Evolutionary conservation across 1,139 yeast species (phyloP).

Genomic region (Suhomyces maxii): DNA sequence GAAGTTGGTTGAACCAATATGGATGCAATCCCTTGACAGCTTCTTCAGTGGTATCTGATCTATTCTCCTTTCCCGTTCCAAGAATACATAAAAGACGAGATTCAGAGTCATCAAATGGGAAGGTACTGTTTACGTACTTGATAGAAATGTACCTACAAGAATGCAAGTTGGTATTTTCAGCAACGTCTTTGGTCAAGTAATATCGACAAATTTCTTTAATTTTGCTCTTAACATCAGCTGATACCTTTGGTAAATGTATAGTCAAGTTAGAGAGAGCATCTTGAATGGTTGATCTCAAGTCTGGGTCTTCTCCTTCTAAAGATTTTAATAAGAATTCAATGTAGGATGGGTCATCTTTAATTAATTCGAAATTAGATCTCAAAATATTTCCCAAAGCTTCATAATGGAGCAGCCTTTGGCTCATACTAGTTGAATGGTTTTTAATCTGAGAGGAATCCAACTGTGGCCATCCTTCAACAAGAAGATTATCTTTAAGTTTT

Average conservation of each 20-base stretch:
- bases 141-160: constrained; percentile 62
- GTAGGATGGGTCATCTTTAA: constrained; percentile 48
- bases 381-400: constrained; percentile 75
- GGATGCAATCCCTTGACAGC: constrained; percentile 84
- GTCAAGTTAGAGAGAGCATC: constrained; percentile 67
- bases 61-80: constrained; percentile 58
- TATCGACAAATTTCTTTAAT: constrained; percentile 47
- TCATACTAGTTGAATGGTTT: constrained; percentile 30
- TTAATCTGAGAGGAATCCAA: constrained; percentile 33
- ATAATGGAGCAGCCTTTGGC: constrained; percentile 64
- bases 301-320: constrained; percentile 63
- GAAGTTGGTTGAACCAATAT: constrained; percentile 55
- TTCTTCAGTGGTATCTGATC: constrained; percentile 78
- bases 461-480: constrained; percentile 62
- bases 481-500: constrained; percentile 51
- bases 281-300: constrained; percentile 67
- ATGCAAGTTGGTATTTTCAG: constrained; percentile 24
- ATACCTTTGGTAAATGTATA: constrained; percentile 45
- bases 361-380: constrained; percentile 47
- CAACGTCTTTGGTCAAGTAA: constrained; percentile 29
- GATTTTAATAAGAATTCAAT: constrained; percentile 72
- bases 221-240: constrained; percentile 35
- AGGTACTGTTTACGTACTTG: constrained; percentile 64
- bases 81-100: constrained; percentile 69
- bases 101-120: constrained; percentile 66